Evolutionary conservation across 2,329 filamentous ascomycete species (phyloP).

Genomic region (Ceratocystis smalleyi): DNA sequence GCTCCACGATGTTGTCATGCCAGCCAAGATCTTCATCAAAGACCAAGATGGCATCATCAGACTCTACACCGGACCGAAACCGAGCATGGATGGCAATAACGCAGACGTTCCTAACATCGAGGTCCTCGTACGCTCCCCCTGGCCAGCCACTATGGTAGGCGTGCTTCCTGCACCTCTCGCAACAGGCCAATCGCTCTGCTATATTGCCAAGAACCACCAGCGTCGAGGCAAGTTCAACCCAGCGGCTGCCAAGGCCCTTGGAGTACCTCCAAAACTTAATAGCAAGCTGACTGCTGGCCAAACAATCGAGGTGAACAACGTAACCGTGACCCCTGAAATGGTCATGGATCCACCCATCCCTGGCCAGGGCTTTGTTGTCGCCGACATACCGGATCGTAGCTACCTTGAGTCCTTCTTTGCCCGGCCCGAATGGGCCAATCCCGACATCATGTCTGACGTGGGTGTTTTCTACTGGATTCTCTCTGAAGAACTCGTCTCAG

Average conservation of each 20-base stretch:
- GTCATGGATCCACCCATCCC: slow-evolving; percentile 53
- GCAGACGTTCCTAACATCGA: slow-evolving; percentile 44
- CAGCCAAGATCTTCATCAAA: slow-evolving; percentile 54
- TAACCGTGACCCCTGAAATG: slow-evolving; percentile 67
- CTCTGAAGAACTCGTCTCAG: slow-evolving; percentile 47
- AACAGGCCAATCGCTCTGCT: slow-evolving; percentile 58
- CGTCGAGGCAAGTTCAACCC: slow-evolving; percentile 69
- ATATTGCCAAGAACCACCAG: slow-evolving; percentile 64
- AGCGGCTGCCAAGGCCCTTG: slow-evolving; percentile 45
- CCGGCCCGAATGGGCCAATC: slow-evolving; percentile 55
- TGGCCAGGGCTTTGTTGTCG: slow-evolving; percentile 60
- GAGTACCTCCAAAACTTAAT: slow-evolving; percentile 45
- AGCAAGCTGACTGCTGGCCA: slow-evolving; percentile 45
- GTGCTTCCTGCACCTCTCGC: slow-evolving; percentile 53
- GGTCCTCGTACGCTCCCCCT: slow-evolving; percentile 60
- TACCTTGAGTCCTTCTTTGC: slow-evolving; percentile 56
- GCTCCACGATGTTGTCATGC: slow-evolving; percentile 50
- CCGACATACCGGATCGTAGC: slow-evolving; percentile 57
- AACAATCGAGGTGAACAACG: slow-evolving; percentile 45
- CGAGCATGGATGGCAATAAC: slow-evolving; percentile 22
- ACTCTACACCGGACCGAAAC: slow-evolving; percentile 52
- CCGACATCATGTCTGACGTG: slow-evolving; percentile 46
- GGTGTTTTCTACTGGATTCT: slow-evolving; percentile 67
- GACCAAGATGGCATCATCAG: slow-evolving; percentile 49
- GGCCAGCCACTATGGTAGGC: slow-evolving; percentile 54